Evolutionary conservation across 768 basidiomycete species (phyloP).

Genomic region (Pulveroboletus ravenelii): DNA sequence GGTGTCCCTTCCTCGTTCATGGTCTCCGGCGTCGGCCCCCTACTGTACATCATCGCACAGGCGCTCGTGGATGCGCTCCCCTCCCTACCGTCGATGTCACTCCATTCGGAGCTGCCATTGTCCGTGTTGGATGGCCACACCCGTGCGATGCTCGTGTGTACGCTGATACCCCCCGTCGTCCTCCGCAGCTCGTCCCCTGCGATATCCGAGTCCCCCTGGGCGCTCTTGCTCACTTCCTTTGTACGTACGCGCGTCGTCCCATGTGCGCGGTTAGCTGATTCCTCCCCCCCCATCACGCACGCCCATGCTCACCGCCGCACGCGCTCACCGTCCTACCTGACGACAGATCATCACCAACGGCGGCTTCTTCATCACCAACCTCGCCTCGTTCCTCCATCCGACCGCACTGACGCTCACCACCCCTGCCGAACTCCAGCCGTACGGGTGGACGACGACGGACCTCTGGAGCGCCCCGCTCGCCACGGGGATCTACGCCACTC

Average conservation of each 20-base stretch:
- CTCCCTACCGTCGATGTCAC: slow-evolving; percentile 37
- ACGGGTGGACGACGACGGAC: slow-evolving; percentile 84
- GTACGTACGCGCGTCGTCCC: slow-evolving; percentile 36
- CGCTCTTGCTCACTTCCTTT: slow-evolving; percentile 67
- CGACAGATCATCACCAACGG: slow-evolving; percentile 65
- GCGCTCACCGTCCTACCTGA: background rate
- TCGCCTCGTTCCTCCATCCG: slow-evolving; percentile 72
- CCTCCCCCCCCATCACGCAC: no score
- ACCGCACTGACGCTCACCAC: slow-evolving; percentile 64
- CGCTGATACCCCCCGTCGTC: slow-evolving; percentile 68
- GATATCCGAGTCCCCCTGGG: slow-evolving; percentile 68
- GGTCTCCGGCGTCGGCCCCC: slow-evolving; percentile 60
- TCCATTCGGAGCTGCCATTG: slow-evolving; percentile 64
- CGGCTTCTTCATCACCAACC: slow-evolving; percentile 75
- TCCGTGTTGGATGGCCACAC: slow-evolving; percentile 74
- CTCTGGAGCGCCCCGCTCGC: slow-evolving; percentile 80
- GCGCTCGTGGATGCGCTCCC: slow-evolving; percentile 61
- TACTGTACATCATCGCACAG: slow-evolving; percentile 58
- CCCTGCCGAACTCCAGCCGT: slow-evolving; percentile 73
- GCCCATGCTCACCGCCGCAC: no score
- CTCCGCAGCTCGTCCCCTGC: slow-evolving; percentile 44
- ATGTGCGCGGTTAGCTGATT: background rate
- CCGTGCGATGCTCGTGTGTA: slow-evolving; percentile 74
- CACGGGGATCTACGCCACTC: slow-evolving; percentile 72
- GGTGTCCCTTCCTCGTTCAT: slow-evolving; percentile 75